These are phyloP conservation scores for Mycosarcoma mackinlayi DNA, from an alignment of 1,284 basidiomycete species.

Conservation along the genomic window DNA sequence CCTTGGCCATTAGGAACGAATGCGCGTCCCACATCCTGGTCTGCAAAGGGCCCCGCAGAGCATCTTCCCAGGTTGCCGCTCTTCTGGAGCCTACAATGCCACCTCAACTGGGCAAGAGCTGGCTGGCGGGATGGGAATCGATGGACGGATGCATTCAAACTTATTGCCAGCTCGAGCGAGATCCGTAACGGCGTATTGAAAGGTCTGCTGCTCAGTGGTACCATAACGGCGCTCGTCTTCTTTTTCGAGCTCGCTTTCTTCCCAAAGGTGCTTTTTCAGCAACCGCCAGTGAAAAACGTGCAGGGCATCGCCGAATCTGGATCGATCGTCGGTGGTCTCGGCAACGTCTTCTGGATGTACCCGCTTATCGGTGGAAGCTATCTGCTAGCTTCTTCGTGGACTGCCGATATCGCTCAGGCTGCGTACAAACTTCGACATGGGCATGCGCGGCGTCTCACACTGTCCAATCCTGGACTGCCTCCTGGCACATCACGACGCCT, in stretches of 20 bases:
- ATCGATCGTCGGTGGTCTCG: slow-evolving; percentile 38
- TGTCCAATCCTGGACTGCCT: slow-evolving; percentile 40
- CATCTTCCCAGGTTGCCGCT: slow-evolving; percentile 45
- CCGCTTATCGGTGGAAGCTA: slow-evolving; percentile 64
- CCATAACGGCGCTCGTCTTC: slow-evolving; percentile 57
- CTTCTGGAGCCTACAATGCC: slow-evolving; percentile 34
- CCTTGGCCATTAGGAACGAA: slow-evolving; percentile 39
- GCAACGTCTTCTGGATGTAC: slow-evolving; percentile 64
- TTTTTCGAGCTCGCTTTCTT: slow-evolving; percentile 65
- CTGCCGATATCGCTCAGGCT: slow-evolving; percentile 62
- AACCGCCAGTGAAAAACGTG: slow-evolving; percentile 11
- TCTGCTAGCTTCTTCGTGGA: slow-evolving; percentile 64
- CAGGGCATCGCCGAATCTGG: slow-evolving; percentile 15
- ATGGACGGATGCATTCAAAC: slow-evolving; percentile 49
- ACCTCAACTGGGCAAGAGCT: slow-evolving; percentile 55
- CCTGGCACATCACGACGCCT: slow-evolving; percentile 46
- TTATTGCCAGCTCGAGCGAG: slow-evolving; percentile 50
- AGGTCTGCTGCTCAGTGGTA: slow-evolving; percentile 59
- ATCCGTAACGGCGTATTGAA: slow-evolving; percentile 61
- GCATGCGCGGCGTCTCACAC: slow-evolving; percentile 26
- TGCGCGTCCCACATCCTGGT: slow-evolving; percentile 46
- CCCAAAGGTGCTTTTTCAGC: slow-evolving; percentile 57
- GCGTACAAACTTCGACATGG: slow-evolving; percentile 53
- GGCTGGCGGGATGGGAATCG: slow-evolving; percentile 60
- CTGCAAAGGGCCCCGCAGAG: slow-evolving; percentile 59